phyloP scores from a whole-genome alignment of 805 yeast genomes.

The Candida broadrunensis region DNA sequence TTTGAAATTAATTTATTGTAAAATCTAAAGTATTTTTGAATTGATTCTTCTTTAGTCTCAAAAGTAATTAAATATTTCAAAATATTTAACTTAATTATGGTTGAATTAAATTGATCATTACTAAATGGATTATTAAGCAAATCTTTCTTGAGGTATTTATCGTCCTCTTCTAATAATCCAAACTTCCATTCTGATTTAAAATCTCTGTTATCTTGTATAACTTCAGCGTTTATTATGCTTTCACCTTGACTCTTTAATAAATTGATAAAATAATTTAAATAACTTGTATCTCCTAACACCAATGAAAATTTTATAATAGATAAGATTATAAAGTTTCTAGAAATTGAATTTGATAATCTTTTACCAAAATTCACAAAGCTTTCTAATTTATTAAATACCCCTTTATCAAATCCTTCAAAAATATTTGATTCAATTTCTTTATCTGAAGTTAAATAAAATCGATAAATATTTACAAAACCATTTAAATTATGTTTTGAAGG shows the following conservation, averaged over 20 bases:
- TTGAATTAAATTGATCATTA: constrained; percentile 10
- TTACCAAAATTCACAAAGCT: constrained; percentile 63
- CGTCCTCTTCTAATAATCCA: constrained; percentile 23
- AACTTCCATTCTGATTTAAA: constrained; percentile 50
- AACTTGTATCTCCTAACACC: constrained; percentile 28
- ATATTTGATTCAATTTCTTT: constrained; percentile 50
- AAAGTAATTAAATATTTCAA: constrained; percentile 40
- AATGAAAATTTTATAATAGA: constrained; percentile 32
- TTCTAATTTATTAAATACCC: constrained; percentile 62
- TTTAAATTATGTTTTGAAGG: constrained; percentile 43
- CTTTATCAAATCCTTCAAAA: constrained; percentile 52
- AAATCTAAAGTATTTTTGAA: constrained; percentile 18
- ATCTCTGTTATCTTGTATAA: constrained; percentile 57
- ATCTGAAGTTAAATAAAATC: constrained; percentile 54
- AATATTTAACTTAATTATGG: constrained; percentile 33
- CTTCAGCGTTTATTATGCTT: constrained; percentile 6
- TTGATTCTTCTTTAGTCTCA: constrained; percentile 22
- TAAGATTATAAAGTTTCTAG: constrained; percentile 35
- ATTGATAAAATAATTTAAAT: constrained; percentile 23
- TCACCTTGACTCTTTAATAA: constrained; percentile 12
- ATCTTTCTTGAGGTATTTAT: constrained; percentile 18
- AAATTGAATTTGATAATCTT: constrained; percentile 49
- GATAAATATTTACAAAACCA: constrained; percentile 28
- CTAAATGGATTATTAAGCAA: constrained; percentile 1
- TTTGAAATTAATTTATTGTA: constrained; percentile 23